phyloP scores from a whole-genome alignment of 2,329 filamentous ascomycete species.

The Diaporthe vaccinii region DNA sequence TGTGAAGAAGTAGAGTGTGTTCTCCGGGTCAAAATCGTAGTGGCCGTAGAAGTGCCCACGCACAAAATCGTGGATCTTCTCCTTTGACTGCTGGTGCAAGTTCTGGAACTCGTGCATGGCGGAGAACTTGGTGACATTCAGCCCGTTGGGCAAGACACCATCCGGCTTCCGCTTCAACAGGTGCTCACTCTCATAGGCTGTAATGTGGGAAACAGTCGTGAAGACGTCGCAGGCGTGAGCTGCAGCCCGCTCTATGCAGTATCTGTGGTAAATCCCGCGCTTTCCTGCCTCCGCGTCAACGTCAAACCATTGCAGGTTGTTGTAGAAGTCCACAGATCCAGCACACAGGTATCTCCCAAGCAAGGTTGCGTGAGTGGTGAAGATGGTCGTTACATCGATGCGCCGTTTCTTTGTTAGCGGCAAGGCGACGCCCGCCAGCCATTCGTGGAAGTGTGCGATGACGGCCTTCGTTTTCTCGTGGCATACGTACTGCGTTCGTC shows the following conservation, averaged over 20 bases:
- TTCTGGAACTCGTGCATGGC: slow-evolving; percentile 99
- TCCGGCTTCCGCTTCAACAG: slow-evolving; percentile 97
- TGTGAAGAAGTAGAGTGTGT: slow-evolving; percentile 98
- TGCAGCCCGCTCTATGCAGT: slow-evolving; percentile 96
- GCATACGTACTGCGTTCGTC: slow-evolving; percentile 79
- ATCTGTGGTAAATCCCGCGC: slow-evolving; percentile 97
- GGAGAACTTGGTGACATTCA: slow-evolving; percentile 99
- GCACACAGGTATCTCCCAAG: slow-evolving; percentile 97
- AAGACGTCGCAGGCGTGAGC: slow-evolving; percentile 96
- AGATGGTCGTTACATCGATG: slow-evolving; percentile 98
- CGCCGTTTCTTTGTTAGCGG: slow-evolving; percentile 93
- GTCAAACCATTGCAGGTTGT: slow-evolving; percentile 97
- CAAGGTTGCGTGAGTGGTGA: slow-evolving; percentile 96
- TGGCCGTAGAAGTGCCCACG: slow-evolving; percentile 98
- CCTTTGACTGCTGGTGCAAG: slow-evolving; percentile 94
- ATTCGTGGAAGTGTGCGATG: slow-evolving; percentile 99
- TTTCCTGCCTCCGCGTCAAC: slow-evolving; percentile 97
- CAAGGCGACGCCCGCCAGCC: slow-evolving; percentile 93
- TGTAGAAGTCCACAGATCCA: slow-evolving; percentile 98
- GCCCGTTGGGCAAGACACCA: slow-evolving; percentile 93
- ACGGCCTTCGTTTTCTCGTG: slow-evolving; percentile 94
- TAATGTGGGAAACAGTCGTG: slow-evolving; percentile 98
- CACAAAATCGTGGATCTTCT: slow-evolving; percentile 98
- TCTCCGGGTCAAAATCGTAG: slow-evolving; percentile 96
- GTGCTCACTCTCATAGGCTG: slow-evolving; percentile 97